Base-by-base conservation (phyloP, 257 asterid species). In the Rubia yunnanensis region DNA sequence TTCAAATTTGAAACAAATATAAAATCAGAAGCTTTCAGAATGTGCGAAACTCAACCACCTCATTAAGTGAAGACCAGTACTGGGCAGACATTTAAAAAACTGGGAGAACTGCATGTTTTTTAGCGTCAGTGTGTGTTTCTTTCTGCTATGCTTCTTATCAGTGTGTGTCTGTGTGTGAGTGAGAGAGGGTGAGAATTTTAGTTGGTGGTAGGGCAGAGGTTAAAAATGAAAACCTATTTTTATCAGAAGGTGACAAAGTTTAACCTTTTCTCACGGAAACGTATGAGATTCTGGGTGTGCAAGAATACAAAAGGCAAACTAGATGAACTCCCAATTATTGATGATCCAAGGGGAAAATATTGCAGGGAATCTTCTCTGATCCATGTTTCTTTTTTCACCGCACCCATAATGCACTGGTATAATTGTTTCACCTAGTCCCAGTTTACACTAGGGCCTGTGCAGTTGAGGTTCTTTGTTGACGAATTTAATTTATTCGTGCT, bases 291-390 rank as follows among this genome's bases (percentile, higher is more conserved):
- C 78, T 66, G 52, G 56, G 60, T 50, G 48, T 46, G 36, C 64
- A 52, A 63, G 66, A 68, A 78, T 74, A 67, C 80, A 81, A 71
- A 75, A 70, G 69, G 77, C 78, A 73, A 84, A 81, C 73, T 67
- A 77, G 76, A 74, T 70, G 79, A 76, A 77, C 62, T 70, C 66
- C 70, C 76, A 76, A 80, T 83, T 66, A 76, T 76, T 76, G 72
- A 72, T 59, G 74, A 74, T 78, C 74, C 64, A 64, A 64, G 77
- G 63, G 70, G 70, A 67, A 72, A 67, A 20, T 44, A 44, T 44
- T 44, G 23, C 70, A 76, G 74, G 83, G 83, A 79, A 84, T 84
- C 86, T 84, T 77, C 75, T 71, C 85, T 79, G 80, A 73, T 39
- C 63, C 70, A 49, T 72, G 7, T 44, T 73, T 65, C 70, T 67